phyloP scores from a whole-genome alignment of 176 grass and related monocot species.

The Juncus inflexus region DNA sequence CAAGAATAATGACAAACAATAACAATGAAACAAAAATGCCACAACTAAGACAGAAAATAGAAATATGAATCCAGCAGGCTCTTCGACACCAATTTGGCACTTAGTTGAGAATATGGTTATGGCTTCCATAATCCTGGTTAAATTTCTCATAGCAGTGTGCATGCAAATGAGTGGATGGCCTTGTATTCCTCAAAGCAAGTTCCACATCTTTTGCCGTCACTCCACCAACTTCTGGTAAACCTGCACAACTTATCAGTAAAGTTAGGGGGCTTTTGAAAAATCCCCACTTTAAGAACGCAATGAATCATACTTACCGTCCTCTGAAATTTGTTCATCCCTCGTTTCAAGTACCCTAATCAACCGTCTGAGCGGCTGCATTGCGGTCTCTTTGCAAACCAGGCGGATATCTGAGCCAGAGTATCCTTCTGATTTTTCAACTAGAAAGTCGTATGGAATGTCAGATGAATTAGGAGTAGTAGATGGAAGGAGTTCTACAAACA shows the following conservation, averaged over 20 bases:
- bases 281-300: background rate
- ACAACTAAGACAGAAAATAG: no score
- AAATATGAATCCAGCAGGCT: no score
- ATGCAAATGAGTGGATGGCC: slow-evolving; percentile 86
- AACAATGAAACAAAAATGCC: no score
- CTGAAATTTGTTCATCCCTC: slow-evolving; percentile 42
- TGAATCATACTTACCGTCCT: slow-evolving; percentile 61
- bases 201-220: slow-evolving; percentile 53
- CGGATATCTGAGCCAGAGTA: slow-evolving; percentile 94
- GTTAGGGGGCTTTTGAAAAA: slow-evolving; percentile 4
- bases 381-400: slow-evolving; percentile 88
- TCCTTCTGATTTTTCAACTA: slow-evolving; percentile 75
- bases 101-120: slow-evolving; percentile 41
- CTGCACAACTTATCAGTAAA: slow-evolving; percentile 32
- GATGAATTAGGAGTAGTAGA: slow-evolving; percentile 30
- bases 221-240: slow-evolving; percentile 75
- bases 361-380: slow-evolving; percentile 88
- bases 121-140: slow-evolving; percentile 92
- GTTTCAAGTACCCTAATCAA: slow-evolving; percentile 67
- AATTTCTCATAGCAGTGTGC: slow-evolving; percentile 84
- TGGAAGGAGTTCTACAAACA: slow-evolving; percentile 80
- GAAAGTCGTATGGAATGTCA: slow-evolving; percentile 59
- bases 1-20: no score
- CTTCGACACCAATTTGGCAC: background rate
- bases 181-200: slow-evolving; percentile 77